Evolutionary conservation across 2,329 filamentous ascomycete species (phyloP), one percentile per base, ranked within the genome.

Genomic region (Penicillium brevicompactum): DNA sequence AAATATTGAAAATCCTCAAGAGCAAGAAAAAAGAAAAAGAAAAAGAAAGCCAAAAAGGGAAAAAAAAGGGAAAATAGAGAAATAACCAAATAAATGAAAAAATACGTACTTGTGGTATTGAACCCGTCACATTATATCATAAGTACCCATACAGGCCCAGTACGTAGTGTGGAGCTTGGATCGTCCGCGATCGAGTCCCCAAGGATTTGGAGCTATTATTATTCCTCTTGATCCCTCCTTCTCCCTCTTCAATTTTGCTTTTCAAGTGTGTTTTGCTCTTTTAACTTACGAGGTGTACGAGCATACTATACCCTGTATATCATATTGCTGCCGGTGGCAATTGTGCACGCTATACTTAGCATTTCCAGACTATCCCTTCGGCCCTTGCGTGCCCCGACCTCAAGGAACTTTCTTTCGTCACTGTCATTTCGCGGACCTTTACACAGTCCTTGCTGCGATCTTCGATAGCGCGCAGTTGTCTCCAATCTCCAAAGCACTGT

Each of bases 251-350:
- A 53, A 45, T 37, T 50, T 48, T 46, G 52, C 51, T 58, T 37
- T 37, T 49, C 57, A 51, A 5, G 16, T 37, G 34, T 46, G 13
- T n/a, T 37, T 37, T 14, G 34, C 34, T 37, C 13, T 37, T 14
- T 13, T 37, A 37, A 13, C 24, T 27, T 27, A 34, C 31, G 31
- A 34, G 31, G 31, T 34, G 31, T 34, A 34, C 31, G 31, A 34
- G 31, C 51, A 21, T 14, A 22, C 31, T 30, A 45, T 22, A 37
- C 31, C 34, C 48, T 44, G 48, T 46, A 34, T 34, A 49, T 38
- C 48, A 48, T 58, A 66, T 67, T 69, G 63, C 66, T 67, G 59
- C 64, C 60, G 68, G 68, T 70, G 66, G 66, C 67, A 68, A 69
- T 63, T 59, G 57, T 49, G 22, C 58, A 53, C 54, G 57, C 55